Percentiles rank a stretch among this genome's conserved stretches.
phyloP scores from a whole-genome alignment of 495 filamentous ascomycete species.

The Entonaema liquescens region DNA sequence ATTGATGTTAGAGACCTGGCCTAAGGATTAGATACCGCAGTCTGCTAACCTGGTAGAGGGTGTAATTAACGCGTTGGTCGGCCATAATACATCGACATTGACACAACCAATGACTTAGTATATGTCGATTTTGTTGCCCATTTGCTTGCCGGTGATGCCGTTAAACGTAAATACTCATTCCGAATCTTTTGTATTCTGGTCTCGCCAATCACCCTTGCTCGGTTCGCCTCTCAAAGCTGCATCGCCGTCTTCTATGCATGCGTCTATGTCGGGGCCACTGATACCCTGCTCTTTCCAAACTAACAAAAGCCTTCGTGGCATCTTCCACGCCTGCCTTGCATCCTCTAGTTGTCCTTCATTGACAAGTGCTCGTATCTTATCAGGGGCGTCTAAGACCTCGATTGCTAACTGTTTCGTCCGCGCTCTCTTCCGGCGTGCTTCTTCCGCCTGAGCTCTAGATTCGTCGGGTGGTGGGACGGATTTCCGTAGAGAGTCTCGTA shows the following conservation, averaged over 20 bases:
- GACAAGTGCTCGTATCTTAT: constrained; percentile 70
- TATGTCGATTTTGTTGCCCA: background rate
- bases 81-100: background rate
- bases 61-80: background rate
- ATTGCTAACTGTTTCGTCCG: constrained; percentile 72
- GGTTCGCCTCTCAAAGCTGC: constrained; percentile 51
- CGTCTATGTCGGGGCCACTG: constrained; percentile 58
- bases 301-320: constrained; percentile 59
- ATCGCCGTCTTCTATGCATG: constrained; percentile 63
- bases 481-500: constrained; percentile 64
- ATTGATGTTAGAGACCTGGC: constrained; percentile 47
- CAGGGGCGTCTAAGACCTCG: constrained; percentile 72
- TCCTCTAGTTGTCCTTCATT: constrained; percentile 69
- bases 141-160: background rate
- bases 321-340: constrained; percentile 66
- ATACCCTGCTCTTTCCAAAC: constrained; percentile 61
- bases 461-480: constrained; percentile 47
- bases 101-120: background rate
- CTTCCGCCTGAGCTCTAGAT: constrained; percentile 48
- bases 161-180: constrained; percentile 6
- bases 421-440: constrained; percentile 48
- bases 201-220: constrained; percentile 43
- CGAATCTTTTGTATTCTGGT: constrained; percentile 16
- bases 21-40: background rate
- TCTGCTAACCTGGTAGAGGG: background rate